Base-by-base conservation (phyloP, 2,329 filamentous ascomycete genomes). In the Whalleya microplaca region DNA sequence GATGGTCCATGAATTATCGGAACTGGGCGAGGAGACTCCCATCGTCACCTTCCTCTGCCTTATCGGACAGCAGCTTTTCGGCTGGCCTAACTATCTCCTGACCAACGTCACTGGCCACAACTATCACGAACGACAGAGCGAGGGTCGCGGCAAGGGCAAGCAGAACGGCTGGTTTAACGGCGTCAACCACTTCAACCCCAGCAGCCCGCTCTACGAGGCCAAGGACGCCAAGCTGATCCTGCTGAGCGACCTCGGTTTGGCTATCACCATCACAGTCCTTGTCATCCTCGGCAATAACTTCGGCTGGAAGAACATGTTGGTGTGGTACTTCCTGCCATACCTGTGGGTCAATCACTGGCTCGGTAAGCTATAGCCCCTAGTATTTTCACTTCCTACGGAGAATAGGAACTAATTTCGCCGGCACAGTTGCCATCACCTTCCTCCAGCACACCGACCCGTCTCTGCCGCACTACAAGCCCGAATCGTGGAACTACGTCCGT, bases 291-390 rank as follows among this genome's bases (percentile, higher is more conserved):
- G 87, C 68, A 86, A 86, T 75, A 90, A 77, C 54, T 97, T 88
- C 67, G 95, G 95, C 71, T 94, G 87, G 81, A 74, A 80, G 72
- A 98, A 97, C 81, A 81, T 98, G 73, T 78, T 90, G 58, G 89
- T 99, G 62, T 98, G 95, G 94, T 99, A 99, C 79, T 87, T 93
- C 71, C 72, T 96, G 56, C 95, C 95, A 40, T 99, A 98, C 75
- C 82, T 97, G 59, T 97, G 94, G 94, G 93, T 97, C 54, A 96
- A 98, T 85, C 92, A 97, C 85, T 98, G 94, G 94, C 89, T 98
- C 54, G 91, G 91, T 95, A 87, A 83, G 90, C 84, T 10, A 49
- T 53, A 41, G 27, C n/a, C 42, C 16, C 14, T 23, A 9, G 18
- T n/a, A n/a, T 23, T 27, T 52, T 16, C 44, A 7, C 29, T 12